Evolutionary conservation across 2,329 filamentous ascomycete species (phyloP), one percentile per base, ranked within the genome.

Genomic region (Erysiphe neolycopersici): DNA sequence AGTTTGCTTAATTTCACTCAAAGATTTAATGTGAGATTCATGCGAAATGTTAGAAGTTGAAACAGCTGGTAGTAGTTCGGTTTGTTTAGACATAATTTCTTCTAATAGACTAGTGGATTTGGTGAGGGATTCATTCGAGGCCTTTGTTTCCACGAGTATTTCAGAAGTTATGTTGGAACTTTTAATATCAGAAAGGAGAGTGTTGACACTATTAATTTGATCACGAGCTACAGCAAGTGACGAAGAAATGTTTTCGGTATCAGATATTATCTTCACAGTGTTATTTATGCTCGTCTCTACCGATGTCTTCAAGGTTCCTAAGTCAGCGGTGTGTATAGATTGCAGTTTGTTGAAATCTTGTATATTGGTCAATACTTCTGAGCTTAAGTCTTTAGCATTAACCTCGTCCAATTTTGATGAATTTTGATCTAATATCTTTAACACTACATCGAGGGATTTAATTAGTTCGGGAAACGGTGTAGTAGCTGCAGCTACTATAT

Each of bases 151-250:
- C 38, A 46, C 44, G 13, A 53, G 42, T 38, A 52, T 47, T 1
- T 50, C 48, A 38, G 46, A 35, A 33, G 45, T 49, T 22, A 44
- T 45, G 47, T 53, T 48, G 13, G 52, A 48, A 38, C 44, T 44
- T 47, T 55, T 55, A 44, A 55, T 55, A 14, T 52, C 51, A 6
- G 47, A 44, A 29, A 56, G 42, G 0, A 49, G 51, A 38, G 45
- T 42, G 14, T 47, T 47, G 30, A 53, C 50, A 29, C 47, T 41
- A 22, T 53, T 48, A 19, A 55, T 47, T 48, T 36, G 50, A 45
- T 11, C 47, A 43, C 2, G 43, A 38, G n/a, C 47, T 38, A 19
- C 30, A 40, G 16, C 43, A 30, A 37, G 44, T 22, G n/a, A 48
- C 47, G 17, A 45, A 30, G 39, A 46, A 44, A 33, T 51, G 47